Evolutionary conservation across 306 rosid species (phyloP).

Genomic region (Casuarina cunninghamiana): DNA sequence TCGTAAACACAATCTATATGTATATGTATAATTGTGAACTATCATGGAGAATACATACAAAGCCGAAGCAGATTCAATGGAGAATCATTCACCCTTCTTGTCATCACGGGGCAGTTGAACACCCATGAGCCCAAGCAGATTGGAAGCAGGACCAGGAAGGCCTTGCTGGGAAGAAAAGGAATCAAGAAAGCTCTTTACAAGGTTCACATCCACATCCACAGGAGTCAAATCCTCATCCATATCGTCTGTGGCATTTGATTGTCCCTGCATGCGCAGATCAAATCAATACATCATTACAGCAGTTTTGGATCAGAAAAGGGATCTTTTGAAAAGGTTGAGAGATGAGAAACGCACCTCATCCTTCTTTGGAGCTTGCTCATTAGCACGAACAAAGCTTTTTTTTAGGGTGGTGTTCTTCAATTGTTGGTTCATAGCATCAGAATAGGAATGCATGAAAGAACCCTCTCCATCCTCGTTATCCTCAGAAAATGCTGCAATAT

Average conservation of each 20-base stretch:
- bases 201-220: slow-evolving; percentile 89
- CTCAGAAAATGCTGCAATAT: slow-evolving; percentile 39
- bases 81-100: slow-evolving; percentile 56
- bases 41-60: background rate
- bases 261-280: slow-evolving; percentile 53
- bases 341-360: slow-evolving; percentile 59
- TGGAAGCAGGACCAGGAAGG: slow-evolving; percentile 99
- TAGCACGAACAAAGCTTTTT: slow-evolving; percentile 81
- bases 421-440: slow-evolving; percentile 70
- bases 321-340: background rate
- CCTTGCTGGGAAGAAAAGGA: slow-evolving; percentile 96
- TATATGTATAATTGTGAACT: background rate
- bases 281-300: background rate
- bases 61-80: background rate
- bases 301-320: too few relatives aligned
- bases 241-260: slow-evolving; percentile 48
- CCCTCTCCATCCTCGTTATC: slow-evolving; percentile 45
- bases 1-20: too few relatives aligned
- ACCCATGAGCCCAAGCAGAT: slow-evolving; percentile 93
- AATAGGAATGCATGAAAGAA: slow-evolving; percentile 65
- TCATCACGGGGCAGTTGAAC: slow-evolving; percentile 71
- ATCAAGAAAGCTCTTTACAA: slow-evolving; percentile 87
- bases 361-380: slow-evolving; percentile 62
- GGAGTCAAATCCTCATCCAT: slow-evolving; percentile 87
- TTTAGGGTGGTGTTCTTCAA: slow-evolving; percentile 67